These are phyloP conservation scores for sunflower (Helianthus annuus) DNA, from an alignment of 129 eudicot genomes.

Conservation along the genomic window DNA sequence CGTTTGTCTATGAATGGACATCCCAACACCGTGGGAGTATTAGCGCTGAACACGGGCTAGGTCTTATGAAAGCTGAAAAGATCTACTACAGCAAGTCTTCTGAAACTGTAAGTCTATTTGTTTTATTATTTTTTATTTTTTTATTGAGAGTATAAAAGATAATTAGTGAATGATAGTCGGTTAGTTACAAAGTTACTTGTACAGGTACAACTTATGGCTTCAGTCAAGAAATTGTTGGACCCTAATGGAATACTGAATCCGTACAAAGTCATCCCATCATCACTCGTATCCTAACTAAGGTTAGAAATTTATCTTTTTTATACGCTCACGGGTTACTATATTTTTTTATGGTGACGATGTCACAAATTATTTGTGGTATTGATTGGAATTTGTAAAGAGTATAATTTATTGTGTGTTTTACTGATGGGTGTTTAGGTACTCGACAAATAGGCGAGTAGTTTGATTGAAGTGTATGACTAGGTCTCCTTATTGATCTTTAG, in stretches of 20 bases:
- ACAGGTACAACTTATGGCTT: slow-evolving; percentile 89
- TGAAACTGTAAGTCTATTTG: slow-evolving; percentile 65
- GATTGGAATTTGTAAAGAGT: neutral
- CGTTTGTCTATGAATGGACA: slow-evolving; percentile 99
- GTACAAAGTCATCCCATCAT: slow-evolving; percentile 85
- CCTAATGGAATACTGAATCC: slow-evolving; percentile 92
- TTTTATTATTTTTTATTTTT: too few relatives aligned
- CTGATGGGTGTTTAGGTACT: neutral
- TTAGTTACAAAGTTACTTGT: neutral
- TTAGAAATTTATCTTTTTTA: slow-evolving; percentile 8
- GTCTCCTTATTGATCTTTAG: neutral
- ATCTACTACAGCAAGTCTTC: slow-evolving; percentile 93
- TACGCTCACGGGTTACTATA: neutral
- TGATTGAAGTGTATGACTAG: neutral
- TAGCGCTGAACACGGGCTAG: slow-evolving; percentile 98
- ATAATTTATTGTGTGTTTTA: neutral
- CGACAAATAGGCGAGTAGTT: neutral
- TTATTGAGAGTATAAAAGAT: too few relatives aligned
- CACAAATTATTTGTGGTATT: neutral
- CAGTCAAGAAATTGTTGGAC: slow-evolving; percentile 85
- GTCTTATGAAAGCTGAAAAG: slow-evolving; percentile 92
- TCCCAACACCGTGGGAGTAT: slow-evolving; percentile 92
- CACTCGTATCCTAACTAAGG: slow-evolving; percentile 47
- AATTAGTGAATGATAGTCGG: too few relatives aligned
- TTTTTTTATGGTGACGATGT: neutral